phyloP scores from a whole-genome alignment of 768 basidiomycete genomes.

The Termitomyces sp. region DNA sequence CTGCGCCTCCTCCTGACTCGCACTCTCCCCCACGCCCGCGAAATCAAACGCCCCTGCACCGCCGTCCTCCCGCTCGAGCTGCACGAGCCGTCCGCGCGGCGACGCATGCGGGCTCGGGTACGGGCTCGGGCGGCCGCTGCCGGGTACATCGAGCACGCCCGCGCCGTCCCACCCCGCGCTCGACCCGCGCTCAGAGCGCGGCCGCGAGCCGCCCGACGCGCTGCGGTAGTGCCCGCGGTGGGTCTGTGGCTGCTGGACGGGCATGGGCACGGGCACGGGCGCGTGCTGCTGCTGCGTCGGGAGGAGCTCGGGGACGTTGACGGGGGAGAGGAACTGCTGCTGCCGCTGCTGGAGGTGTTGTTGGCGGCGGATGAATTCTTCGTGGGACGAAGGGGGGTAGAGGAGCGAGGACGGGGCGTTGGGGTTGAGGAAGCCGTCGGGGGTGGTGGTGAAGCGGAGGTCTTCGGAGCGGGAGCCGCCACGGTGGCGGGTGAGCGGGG shows the following conservation, averaged over 20 bases:
- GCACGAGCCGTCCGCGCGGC: conserved; percentile 45
- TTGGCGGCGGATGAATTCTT: conserved; percentile 20
- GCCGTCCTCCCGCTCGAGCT: conserved; percentile 36
- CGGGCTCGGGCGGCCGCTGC: conserved; percentile 45
- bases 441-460: conserved; percentile 19
- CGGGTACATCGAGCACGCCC: conserved; percentile 17
- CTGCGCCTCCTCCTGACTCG: no score
- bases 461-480: conserved; percentile 44
- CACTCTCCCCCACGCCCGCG: no score
- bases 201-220: conserved; percentile 34
- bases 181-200: conserved; percentile 33
- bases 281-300: conserved; percentile 19
- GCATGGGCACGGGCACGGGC: conserved; percentile 2
- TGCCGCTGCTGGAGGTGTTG: conserved; percentile 19
- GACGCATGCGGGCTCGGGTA: conserved; percentile 70
- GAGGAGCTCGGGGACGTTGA: conserved; percentile 7
- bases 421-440: not conserved
- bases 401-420: not conserved
- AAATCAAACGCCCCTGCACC: conserved; percentile 23
- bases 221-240: conserved; percentile 33
- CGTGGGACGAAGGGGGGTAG: conserved; percentile 20
- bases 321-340: conserved; percentile 19
- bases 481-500: conserved; percentile 10
- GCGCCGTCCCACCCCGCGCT: conserved; percentile 19
- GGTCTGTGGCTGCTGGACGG: conserved; percentile 1